Conservation (phyloP, 1,284 basidiomycete genomes). For the Cutaneotrichosporon spelunceum region DNA sequence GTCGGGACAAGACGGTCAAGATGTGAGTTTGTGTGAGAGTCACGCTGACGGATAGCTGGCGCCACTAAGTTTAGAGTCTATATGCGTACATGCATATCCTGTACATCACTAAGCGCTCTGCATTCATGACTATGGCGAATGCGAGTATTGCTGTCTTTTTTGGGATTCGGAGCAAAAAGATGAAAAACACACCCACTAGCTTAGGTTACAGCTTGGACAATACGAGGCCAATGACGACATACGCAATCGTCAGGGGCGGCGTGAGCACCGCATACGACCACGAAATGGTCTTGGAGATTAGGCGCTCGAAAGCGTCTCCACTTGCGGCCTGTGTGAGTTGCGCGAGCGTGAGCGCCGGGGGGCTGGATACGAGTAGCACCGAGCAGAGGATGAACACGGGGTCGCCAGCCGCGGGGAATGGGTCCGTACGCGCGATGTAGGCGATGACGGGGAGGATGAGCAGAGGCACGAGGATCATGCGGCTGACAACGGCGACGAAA, state of each 20-base stretch:
- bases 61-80: slow-evolving; percentile 13
- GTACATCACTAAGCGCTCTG: background rate
- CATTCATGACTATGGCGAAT: background rate
- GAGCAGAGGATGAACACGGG: slow-evolving; percentile 59
- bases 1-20: slow-evolving; percentile 62
- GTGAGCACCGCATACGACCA: slow-evolving; percentile 61
- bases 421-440: slow-evolving; percentile 60
- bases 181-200: background rate
- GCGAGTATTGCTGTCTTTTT: background rate
- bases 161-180: background rate
- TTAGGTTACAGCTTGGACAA: slow-evolving; percentile 41
- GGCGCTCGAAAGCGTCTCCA: slow-evolving; percentile 82
- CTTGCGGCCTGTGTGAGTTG: slow-evolving; percentile 84
- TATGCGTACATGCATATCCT: background rate
- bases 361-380: slow-evolving; percentile 63
- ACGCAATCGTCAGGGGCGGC: slow-evolving; percentile 71
- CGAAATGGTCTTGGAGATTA: slow-evolving; percentile 62
- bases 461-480: slow-evolving; percentile 83
- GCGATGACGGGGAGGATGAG: slow-evolving; percentile 71
- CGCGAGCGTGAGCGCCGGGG: slow-evolving; percentile 52
- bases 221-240: slow-evolving; percentile 67
- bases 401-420: slow-evolving; percentile 56
- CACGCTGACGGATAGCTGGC: slow-evolving; percentile 14
- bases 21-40: slow-evolving; percentile 51
- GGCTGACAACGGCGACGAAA: slow-evolving; percentile 63